Base-by-base conservation (phyloP, 1,284 basidiomycete genomes). In the Ustilago tritici region DNA sequence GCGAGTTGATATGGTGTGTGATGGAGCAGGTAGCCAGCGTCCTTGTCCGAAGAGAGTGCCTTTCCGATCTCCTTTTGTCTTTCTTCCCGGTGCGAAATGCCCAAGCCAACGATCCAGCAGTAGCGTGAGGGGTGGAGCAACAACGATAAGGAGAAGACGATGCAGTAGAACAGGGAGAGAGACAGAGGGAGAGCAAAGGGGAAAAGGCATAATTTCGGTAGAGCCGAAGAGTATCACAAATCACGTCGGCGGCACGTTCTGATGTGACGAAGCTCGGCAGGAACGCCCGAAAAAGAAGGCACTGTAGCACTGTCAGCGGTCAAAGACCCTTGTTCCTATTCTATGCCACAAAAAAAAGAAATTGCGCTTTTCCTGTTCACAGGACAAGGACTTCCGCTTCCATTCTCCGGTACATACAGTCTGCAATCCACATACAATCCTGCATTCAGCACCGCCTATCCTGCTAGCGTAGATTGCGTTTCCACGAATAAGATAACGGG, bases 241-340 rank as follows among this genome's bases (percentile, higher is more conserved):
- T 53, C 8, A 14, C 32, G 31, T 11, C 34, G 31, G 6, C 53
- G 55, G 55, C 55, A 56, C 55, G 55, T 46, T 56, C n/a, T n/a
- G 8, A 23, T 3, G 23, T 38, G 50, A 17, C 50, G 50, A 53
- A 11, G 5, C 50, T 53, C 50, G 50, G 11, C 50, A 53, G 23
- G 49, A 28, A 28, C 23, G 23, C 23, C 23, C 23, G 23, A 28
- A 28, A 28, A 28, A 28, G 2, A 28, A 3, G 23, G 23, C 23
- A 28, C 23, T 28, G 23, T 28, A 28, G 23, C 23, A 28, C 23
- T 28, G 23, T 28, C 23, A 28, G 23, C 23, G 23, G 23, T 28
- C 23, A 28, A 28, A 28, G 23, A 28, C 23, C 23, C 23, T 28
- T 3, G 23, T 28, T 28, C 23, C 23, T 28, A 28, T 47, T 47